Base-by-base conservation (phyloP, 805 yeast genomes). In the Starmerella etchellsii region DNA sequence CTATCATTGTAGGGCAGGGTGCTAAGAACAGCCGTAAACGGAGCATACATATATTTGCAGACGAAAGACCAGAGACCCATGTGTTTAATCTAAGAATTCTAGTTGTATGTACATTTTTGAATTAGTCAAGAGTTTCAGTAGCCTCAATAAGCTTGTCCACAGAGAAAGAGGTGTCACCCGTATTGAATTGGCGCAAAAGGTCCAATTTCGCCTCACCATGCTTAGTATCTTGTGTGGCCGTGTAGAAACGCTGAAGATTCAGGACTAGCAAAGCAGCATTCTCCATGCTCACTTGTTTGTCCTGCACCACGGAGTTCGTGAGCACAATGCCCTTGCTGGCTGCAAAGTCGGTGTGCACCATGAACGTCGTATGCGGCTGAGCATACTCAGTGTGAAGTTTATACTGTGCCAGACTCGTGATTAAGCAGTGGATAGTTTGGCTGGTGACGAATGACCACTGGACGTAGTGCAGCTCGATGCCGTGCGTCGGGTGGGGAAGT, bases 401-500 rank as follows among this genome's bases (percentile, higher is more conserved):
- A 62, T 75, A 91, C 61, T 91, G 97, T 1, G 91, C 87, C 48
- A 91, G 69, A 0, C 95, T 76, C 2, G 98, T 91, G 52, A 91
- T 67, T 71, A 91, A 70, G 56, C 94, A 83, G 62, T 91, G 95
- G 1, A 82, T 68, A 2, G 96, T 87, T 31, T 74, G 53, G 14
- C 81, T 78, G 1, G 88, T 94, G 13, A 80, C 87, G 58, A 84
- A 82, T 16, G 75, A 69, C 98, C 98, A 91, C 63, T 91, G 97
- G 19, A 87, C 74, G 58, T 80, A 84, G 56, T 91, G 96, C 63
- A 91, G 69, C 62, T 91, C 98, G 8, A 60, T 51, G 4, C 67
- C 70, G 5, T 59, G 57, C 13, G 62, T 68, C 13, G 64, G 65
- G 28, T 65, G 64, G 4, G 96, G 95, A 41, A 91, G 63, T 0